A percentile compares a stretch with the other conserved stretches of the same genome.
These are phyloP conservation scores for Phylloporus sp. DNA, from an alignment of 768 basidiomycete species.

Conservation along the genomic window DNA sequence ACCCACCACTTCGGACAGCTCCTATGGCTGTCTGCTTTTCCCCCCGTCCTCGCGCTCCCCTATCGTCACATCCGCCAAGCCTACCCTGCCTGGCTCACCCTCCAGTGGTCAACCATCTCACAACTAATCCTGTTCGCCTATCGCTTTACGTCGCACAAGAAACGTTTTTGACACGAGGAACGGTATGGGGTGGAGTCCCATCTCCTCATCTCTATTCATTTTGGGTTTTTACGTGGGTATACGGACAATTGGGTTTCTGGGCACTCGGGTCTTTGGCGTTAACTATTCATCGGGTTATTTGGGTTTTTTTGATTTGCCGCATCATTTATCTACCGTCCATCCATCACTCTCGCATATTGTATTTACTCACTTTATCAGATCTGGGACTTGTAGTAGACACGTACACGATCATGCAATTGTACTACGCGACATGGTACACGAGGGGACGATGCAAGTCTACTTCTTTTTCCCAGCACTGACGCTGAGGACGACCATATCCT, in stretches of 20 bases:
- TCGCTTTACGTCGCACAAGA: conserved; percentile 22
- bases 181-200: background rate
- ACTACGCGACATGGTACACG: conserved; percentile 9
- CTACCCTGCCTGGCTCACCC: conserved; percentile 6
- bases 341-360: conserved; percentile 14
- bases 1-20: conserved; percentile 23
- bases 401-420: conserved; percentile 11
- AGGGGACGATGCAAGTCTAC: conserved; percentile 30
- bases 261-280: background rate
- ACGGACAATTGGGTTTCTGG: conserved; percentile 8
- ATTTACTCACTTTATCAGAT: conserved; percentile 18
- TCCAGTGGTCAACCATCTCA: conserved; percentile 13
- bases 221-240: conserved; percentile 13
- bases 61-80: conserved; percentile 11
- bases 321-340: conserved; percentile 12
- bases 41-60: conserved; percentile 23
- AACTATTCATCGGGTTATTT: conserved; percentile 5
- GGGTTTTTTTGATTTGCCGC: conserved; percentile 2
- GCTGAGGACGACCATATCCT: conserved; percentile 74
- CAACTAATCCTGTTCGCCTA: conserved; percentile 11
- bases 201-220: conserved; percentile 12
- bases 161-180: conserved; percentile 27
- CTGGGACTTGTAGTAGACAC: conserved; percentile 9
- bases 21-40: conserved; percentile 2
- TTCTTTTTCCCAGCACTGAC: conserved; percentile 76